A percentile compares a stretch with the other conserved stretches of the same genome.
Conservation (phyloP, 1,139 yeast genomes). For the Blastobotrys serpentis region DNA sequence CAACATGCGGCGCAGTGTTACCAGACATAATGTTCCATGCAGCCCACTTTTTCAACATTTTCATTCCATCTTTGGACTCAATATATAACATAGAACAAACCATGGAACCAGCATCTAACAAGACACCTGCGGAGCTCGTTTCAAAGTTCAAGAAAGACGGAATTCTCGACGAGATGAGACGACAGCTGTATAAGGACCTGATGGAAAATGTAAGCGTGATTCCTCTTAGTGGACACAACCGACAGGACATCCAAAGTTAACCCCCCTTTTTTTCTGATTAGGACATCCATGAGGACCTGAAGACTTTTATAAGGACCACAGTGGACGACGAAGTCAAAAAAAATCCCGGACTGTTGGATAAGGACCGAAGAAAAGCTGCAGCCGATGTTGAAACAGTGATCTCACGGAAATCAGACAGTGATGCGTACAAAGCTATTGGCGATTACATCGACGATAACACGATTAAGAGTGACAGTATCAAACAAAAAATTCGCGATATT, state of each 20-base stretch:
- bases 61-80: not conserved
- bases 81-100: not conserved
- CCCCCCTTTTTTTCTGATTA: no score
- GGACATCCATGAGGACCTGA: conserved; percentile 27
- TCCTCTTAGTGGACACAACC: no score
- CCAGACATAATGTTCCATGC: no score
- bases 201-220: conserved; percentile 32
- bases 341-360: conserved; percentile 23
- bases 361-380: conserved; percentile 13
- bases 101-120: not conserved
- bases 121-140: conserved; percentile 16
- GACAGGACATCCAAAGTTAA: no score
- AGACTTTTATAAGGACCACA: conserved; percentile 28
- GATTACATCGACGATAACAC: conserved; percentile 10
- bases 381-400: conserved; percentile 14
- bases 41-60: no score
- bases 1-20: no score
- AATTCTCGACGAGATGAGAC: conserved; percentile 33
- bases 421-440: conserved; percentile 8
- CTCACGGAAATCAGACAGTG: conserved; percentile 10
- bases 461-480: not conserved
- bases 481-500: not conserved
- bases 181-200: conserved; percentile 31
- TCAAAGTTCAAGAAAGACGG: conserved; percentile 36
- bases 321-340: conserved; percentile 32